These are phyloP conservation scores for Phaeosphaeriaceae sp. DNA, from an alignment of 2,329 filamentous ascomycete genomes.

Conservation along the genomic window DNA sequence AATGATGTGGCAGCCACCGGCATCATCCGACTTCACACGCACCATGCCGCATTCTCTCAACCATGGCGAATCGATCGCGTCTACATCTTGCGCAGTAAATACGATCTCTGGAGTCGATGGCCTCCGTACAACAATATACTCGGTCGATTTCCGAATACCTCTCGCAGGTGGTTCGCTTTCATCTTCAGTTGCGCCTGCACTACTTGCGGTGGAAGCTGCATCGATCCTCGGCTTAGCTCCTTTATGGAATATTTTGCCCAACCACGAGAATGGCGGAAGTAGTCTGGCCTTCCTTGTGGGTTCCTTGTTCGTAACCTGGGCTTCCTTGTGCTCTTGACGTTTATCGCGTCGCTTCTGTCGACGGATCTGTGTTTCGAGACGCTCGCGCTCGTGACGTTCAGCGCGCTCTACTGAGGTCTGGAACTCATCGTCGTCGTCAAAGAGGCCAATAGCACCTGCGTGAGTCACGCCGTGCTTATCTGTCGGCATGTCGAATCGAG, in stretches of 20 bases:
- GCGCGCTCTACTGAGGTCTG: neutral
- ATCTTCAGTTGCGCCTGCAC: too few species aligned
- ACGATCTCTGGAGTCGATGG: conserved; percentile 3
- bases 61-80: conserved; percentile 14
- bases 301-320: neutral
- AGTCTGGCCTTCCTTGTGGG: neutral
- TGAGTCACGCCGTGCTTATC: conserved; percentile 14
- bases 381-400: conserved; percentile 6
- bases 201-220: too few species aligned
- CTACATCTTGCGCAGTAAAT: conserved; percentile 8
- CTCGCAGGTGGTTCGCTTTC: neutral
- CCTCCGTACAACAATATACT: conserved; percentile 6
- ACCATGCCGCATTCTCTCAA: conserved; percentile 23
- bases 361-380: conserved; percentile 3
- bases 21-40: conserved; percentile 12
- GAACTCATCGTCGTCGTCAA: conserved; percentile 23
- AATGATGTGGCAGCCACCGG: conserved; percentile 19
- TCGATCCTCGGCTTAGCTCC: neutral
- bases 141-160: neutral
- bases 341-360: conserved; percentile 1
- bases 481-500: conserved; percentile 4
- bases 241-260: neutral
- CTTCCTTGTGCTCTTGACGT: conserved; percentile 2
- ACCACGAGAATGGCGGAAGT: neutral
- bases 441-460: conserved; percentile 24